These are phyloP conservation scores for Cryptosporidium bovis DNA, from an alignment of 169 alveolate species.

Conservation along the genomic window DNA sequence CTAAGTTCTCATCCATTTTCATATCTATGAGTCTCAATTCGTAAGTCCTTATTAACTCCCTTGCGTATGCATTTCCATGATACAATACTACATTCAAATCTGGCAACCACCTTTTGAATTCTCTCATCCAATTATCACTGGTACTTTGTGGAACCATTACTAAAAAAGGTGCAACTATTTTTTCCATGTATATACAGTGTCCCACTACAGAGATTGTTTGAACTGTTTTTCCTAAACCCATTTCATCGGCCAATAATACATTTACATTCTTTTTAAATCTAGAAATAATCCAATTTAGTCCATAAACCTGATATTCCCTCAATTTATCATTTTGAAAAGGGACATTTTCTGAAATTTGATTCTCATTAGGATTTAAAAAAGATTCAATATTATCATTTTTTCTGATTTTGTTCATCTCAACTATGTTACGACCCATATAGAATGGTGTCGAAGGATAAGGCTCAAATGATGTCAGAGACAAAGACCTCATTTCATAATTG, in stretches of 20 bases:
- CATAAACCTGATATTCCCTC: slow-evolving; percentile 94
- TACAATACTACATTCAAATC: slow-evolving; percentile 91
- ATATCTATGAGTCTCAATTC: slow-evolving; percentile 78
- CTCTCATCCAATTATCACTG: slow-evolving; percentile 96
- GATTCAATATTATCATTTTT: neutral
- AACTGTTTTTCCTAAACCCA: slow-evolving; percentile 96
- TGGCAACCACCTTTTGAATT: slow-evolving; percentile 93
- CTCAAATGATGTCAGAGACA: slow-evolving; percentile 88
- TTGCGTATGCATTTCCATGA: slow-evolving; percentile 92
- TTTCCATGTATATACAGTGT: slow-evolving; percentile 86
- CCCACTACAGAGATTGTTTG: slow-evolving; percentile 94
- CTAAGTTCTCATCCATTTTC: neutral
- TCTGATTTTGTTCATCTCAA: slow-evolving; percentile 19
- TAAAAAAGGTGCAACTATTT: slow-evolving; percentile 90
- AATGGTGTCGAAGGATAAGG: slow-evolving; percentile 89
- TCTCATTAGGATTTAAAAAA: neutral
- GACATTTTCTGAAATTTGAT: neutral
- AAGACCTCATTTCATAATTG: slow-evolving; percentile 80
- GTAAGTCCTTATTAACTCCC: slow-evolving; percentile 86
- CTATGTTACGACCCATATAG: slow-evolving; percentile 77
- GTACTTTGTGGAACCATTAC: slow-evolving; percentile 96
- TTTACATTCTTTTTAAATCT: slow-evolving; percentile 93
- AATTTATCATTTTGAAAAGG: slow-evolving; percentile 79
- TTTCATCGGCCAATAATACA: slow-evolving; percentile 94
- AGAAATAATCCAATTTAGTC: slow-evolving; percentile 95